Evolutionary conservation across 441 rosid species (phyloP), one percentile per base, ranked within the genome.

Genomic region (Biscutella auriculata): DNA sequence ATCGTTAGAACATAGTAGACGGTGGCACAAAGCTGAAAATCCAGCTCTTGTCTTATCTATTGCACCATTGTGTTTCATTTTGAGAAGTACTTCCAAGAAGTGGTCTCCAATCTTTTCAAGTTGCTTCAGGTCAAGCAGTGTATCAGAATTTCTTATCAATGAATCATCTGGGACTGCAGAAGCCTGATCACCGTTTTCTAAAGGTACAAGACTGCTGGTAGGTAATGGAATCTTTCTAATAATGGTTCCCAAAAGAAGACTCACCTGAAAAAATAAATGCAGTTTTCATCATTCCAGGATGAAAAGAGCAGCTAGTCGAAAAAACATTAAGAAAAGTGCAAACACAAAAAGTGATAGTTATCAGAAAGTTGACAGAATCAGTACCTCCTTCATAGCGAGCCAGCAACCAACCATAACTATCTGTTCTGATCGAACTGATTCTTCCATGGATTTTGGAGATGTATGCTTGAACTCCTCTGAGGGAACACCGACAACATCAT

Each of bases 351-450:
- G 58, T 10, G 41, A 55, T 9, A 50, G 37, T 40, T 34, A 42
- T 52, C 28, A 46, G 45, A 53, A 49, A 33, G 49, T 43, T 30
- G 70, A 35, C 53, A 63, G 25, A 67, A 67, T 57, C 43, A 57
- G 35, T 80, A 88, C 97, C 98, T 93, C 98, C 78, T 93, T 88
- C 98, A 87, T 93, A 34, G 97, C 98, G 63, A 88, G 79, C 98
- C 98, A 93, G 77, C 97, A 87, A 68, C 97, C 97, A 64, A 88
- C 97, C 98, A 88, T 87, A 34, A 93, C 90, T 63, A 83, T 70
- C 67, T 88, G 98, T 39, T 87, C 93, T 42, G 87, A 76, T 61
- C 74, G 63, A 67, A 79, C 63, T 32, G 47, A 65, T 71, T 77
- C 87, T 58, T 53, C 73, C 55, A 44, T 62, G 63, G 50, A 53